Conservation (phyloP, 768 basidiomycete genomes). For the Hortiboletus flavorubellus region DNA sequence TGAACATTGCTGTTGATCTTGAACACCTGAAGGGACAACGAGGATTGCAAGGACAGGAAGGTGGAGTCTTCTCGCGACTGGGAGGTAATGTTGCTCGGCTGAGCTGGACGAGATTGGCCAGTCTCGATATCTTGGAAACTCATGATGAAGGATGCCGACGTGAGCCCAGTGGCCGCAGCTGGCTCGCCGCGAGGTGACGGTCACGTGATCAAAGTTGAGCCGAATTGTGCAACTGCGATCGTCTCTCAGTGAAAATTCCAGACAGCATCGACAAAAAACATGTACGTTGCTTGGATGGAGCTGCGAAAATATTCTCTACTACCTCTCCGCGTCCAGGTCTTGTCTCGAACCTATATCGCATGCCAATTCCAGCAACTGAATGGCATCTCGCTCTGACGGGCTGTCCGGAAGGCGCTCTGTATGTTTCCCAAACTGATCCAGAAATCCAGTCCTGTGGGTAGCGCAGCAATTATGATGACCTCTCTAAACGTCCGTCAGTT, state of each 20-base stretch:
- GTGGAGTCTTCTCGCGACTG: constrained; percentile 62
- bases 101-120: constrained; percentile 34
- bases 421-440: constrained; percentile 31
- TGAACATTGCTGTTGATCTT: constrained; percentile 98
- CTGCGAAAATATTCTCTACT: background rate
- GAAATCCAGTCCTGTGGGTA: constrained; percentile 42
- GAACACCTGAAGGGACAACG: constrained; percentile 90
- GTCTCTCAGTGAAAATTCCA: too few species aligned
- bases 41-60: constrained; percentile 73
- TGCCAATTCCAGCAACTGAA: constrained; percentile 55
- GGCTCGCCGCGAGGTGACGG: constrained; percentile 2
- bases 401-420: constrained; percentile 43
- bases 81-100: constrained; percentile 27
- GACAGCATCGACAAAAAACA: too few species aligned
- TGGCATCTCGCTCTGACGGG: constrained; percentile 39
- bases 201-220: constrained; percentile 7
- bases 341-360: constrained; percentile 43
- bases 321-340: constrained; percentile 16
- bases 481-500: background rate
- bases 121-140: constrained; percentile 52
- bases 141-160: constrained; percentile 28
- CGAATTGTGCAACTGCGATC: too few species aligned
- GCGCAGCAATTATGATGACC: constrained; percentile 34
- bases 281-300: too few species aligned
- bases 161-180: background rate